Evolutionary conservation across 495 filamentous ascomycete species (phyloP).

Genomic region (Penicillium robsamsonii): DNA sequence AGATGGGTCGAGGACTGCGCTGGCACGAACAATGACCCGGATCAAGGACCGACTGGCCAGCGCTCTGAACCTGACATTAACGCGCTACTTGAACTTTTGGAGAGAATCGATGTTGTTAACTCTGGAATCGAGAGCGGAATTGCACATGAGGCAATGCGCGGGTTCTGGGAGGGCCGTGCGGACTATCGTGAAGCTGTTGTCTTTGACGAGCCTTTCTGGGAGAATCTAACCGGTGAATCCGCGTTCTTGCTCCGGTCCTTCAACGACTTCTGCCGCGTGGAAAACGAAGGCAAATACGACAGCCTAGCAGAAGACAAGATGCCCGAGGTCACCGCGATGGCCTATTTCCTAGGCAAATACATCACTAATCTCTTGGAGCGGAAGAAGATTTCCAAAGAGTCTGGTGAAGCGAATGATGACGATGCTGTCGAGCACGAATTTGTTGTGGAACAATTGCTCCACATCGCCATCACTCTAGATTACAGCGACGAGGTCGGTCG

Average conservation of each 20-base stretch:
- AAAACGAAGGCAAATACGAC: slow-evolving; percentile 68
- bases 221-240: slow-evolving; percentile 77
- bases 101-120: slow-evolving; percentile 89
- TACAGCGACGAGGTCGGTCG: slow-evolving; percentile 94
- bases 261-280: slow-evolving; percentile 82
- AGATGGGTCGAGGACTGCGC: slow-evolving; percentile 96
- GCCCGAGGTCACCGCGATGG: slow-evolving; percentile 88
- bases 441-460: slow-evolving; percentile 88
- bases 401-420: slow-evolving; percentile 68
- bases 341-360: slow-evolving; percentile 76
- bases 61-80: slow-evolving; percentile 64
- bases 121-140: slow-evolving; percentile 88
- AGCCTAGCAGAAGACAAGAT: slow-evolving; percentile 83
- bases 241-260: slow-evolving; percentile 86
- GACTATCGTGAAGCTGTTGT: slow-evolving; percentile 81
- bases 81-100: slow-evolving; percentile 81
- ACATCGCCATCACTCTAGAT: slow-evolving; percentile 87
- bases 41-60: slow-evolving; percentile 45
- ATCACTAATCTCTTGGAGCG: slow-evolving; percentile 70
- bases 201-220: slow-evolving; percentile 87
- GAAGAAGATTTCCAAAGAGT: slow-evolving; percentile 54
- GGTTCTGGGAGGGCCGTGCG: slow-evolving; percentile 91
- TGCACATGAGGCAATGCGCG: slow-evolving; percentile 85
- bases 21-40: slow-evolving; percentile 51
- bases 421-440: slow-evolving; percentile 86